Evolutionary conservation across 2,329 filamentous ascomycete species (phyloP).

Genomic region (Scedosporium dehoogii): DNA sequence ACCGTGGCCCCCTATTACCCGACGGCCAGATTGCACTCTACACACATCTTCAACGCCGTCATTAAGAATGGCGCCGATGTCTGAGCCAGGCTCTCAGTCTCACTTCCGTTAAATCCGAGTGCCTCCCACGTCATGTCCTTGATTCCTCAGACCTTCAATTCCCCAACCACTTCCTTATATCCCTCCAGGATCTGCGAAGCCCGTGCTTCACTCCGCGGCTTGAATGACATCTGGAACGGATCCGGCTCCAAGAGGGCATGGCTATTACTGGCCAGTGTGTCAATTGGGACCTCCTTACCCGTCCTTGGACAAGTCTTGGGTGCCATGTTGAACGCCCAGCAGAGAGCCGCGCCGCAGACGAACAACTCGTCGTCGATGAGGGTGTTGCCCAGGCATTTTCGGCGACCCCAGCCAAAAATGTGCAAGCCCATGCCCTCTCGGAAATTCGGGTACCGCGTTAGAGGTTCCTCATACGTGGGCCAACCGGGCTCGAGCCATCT

Average conservation of each 20-base stretch:
- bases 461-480: conserved; percentile 55
- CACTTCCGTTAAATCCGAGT: too few relatives aligned
- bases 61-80: too few relatives aligned
- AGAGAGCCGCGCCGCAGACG: conserved; percentile 33
- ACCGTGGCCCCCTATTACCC: too few relatives aligned
- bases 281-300: conserved; percentile 30
- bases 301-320: conserved; percentile 31
- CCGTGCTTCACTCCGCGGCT: conserved; percentile 28
- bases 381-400: conserved; percentile 52
- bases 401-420: conserved; percentile 55
- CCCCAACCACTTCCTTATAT: conserved; percentile 19
- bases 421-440: conserved; percentile 48
- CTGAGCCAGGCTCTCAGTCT: too few relatives aligned
- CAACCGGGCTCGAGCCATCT: conserved; percentile 52
- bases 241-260: conserved; percentile 42
- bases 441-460: conserved; percentile 52
- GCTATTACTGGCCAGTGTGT: conserved; percentile 37
- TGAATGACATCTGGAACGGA: conserved; percentile 35
- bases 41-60: too few relatives aligned
- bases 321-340: conserved; percentile 38
- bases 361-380: conserved; percentile 52
- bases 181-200: conserved; percentile 25
- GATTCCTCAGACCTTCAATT: too few relatives aligned
- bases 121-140: too few relatives aligned
- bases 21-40: too few relatives aligned